Percentiles rank a stretch among this genome's conserved stretches.
Conservation (phyloP, 2,329 filamentous ascomycete genomes). For the Cephalotrichum gorgonifer region DNA sequence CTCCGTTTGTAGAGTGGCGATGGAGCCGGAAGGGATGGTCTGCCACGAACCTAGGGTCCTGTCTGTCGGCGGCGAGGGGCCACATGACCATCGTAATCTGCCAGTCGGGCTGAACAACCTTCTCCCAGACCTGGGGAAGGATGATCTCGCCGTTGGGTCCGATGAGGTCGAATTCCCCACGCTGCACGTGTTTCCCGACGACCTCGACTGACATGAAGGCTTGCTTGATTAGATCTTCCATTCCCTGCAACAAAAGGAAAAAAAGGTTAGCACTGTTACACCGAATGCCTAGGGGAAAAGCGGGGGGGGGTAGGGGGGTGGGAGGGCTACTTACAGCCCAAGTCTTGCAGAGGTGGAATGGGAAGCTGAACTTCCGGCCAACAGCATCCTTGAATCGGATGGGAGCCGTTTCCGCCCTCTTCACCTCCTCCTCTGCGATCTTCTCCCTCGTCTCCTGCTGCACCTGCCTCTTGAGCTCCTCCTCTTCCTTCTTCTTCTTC, state of each 20-base stretch:
- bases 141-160: constrained; percentile 77
- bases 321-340: constrained; percentile 55
- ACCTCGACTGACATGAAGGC: constrained; percentile 71
- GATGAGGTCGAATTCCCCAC: constrained; percentile 71
- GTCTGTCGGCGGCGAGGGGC: constrained; percentile 41
- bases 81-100: constrained; percentile 47
- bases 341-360: constrained; percentile 73
- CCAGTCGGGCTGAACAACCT: constrained; percentile 64
- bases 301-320: not conserved
- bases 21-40: constrained; percentile 4
- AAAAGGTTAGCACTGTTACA: not conserved
- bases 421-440: constrained; percentile 35
- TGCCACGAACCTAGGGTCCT: constrained; percentile 11
- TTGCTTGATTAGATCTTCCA: constrained; percentile 79
- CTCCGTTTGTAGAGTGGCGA: not conserved
- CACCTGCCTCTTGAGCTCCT: constrained; percentile 42
- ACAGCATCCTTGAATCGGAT: constrained; percentile 90
- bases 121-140: constrained; percentile 68
- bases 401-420: constrained; percentile 53
- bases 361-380: constrained; percentile 85
- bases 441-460: constrained; percentile 44
- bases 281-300: not conserved
- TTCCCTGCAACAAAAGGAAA: constrained; percentile 44
- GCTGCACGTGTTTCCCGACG: constrained; percentile 64
- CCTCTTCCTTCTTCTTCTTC: constrained; percentile 39